Percentiles rank a stretch among this genome's conserved stretches.
phyloP scores from a whole-genome alignment of 2,329 filamentous ascomycete species.

The Colletotrichum abscissum region DNA sequence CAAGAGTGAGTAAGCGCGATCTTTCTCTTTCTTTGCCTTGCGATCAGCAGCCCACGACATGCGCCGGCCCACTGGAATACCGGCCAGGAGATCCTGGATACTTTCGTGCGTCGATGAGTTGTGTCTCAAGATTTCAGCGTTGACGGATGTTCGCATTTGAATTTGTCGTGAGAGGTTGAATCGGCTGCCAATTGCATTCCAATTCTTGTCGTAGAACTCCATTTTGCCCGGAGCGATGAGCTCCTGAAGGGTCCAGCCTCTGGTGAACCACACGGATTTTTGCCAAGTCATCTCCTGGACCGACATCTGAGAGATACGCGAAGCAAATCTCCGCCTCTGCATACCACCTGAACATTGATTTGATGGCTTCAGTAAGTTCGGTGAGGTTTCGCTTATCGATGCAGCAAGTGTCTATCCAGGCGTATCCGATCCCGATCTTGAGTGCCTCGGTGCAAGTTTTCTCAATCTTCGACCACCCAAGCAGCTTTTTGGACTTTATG shows the following conservation, averaged over 20 bases:
- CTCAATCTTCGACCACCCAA: background rate
- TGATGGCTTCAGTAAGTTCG: background rate
- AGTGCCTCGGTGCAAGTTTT: background rate
- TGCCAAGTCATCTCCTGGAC: too few species aligned
- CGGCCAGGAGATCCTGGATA: background rate
- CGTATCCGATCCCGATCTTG: background rate
- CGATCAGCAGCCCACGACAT: constrained; percentile 43
- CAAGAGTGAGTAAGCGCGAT: constrained; percentile 41
- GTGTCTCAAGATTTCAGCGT: background rate
- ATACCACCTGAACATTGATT: constrained; percentile 20
- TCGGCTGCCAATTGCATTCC: constrained; percentile 24
- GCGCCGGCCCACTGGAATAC: constrained; percentile 1
- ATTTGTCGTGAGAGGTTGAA: constrained; percentile 36
- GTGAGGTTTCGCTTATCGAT: background rate
- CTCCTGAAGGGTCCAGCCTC: constrained; percentile 32
- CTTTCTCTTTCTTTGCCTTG: constrained; percentile 37
- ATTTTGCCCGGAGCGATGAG: constrained; percentile 16
- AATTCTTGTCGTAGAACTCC: constrained; percentile 13
- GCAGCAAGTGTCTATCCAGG: constrained; percentile 9
- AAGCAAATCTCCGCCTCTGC: constrained; percentile 12
- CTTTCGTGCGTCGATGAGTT: background rate
- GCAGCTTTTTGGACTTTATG: background rate
- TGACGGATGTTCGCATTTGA: background rate
- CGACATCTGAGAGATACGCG: constrained; percentile 27
- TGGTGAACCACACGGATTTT: constrained; percentile 5